Evolutionary conservation across 352 stramenopile species (phyloP), one percentile per base, ranked within the genome.

Genomic region (Phytophthora podocarpi): DNA sequence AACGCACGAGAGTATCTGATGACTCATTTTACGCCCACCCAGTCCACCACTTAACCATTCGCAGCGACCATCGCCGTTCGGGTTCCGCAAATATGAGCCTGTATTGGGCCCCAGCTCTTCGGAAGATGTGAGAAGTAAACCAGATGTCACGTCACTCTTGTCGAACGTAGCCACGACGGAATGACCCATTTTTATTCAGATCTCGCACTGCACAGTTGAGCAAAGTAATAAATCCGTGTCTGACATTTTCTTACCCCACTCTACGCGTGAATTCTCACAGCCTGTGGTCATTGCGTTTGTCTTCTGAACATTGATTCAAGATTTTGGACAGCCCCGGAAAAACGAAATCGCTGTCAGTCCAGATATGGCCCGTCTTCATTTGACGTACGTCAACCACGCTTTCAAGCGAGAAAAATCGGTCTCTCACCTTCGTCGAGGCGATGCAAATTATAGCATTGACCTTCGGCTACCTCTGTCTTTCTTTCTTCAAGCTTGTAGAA

Each of bases 171-270:
- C 36, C 49, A 28, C 24, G 26, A 6, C 7, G 26, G 1, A 13
- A 32, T 4, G 5, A 11, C 10, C 42, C 54, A 26, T 55, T 63
- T 20, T 26, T 16, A 49, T 55, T 48, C n/a, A n/a, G n/a, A n/a
- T n/a, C n/a, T n/a, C n/a, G n/a, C n/a, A n/a, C n/a, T n/a, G n/a
- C n/a, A n/a, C 54, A 63, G 13, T 61, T 61, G 5, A 61, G 41
- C 9, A 61, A 31, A 0, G 32, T 61, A 12, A 61, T 40, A 15
- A 49, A 54, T 16, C 32, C 18, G 54, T 24, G 13, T 62, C 34
- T 13, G 53, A 49, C 42, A 54, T 61, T 16, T 61, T 54, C 9
- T 61, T 61, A 15, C 34, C 53, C 32, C 53, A 61, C 26, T 61
- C 31, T 1, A 61, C 30, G 10, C 42, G 53, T 4, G 16, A 41